Conservation (phyloP, 768 basidiomycete species). For the Amyloporia xantha region DNA sequence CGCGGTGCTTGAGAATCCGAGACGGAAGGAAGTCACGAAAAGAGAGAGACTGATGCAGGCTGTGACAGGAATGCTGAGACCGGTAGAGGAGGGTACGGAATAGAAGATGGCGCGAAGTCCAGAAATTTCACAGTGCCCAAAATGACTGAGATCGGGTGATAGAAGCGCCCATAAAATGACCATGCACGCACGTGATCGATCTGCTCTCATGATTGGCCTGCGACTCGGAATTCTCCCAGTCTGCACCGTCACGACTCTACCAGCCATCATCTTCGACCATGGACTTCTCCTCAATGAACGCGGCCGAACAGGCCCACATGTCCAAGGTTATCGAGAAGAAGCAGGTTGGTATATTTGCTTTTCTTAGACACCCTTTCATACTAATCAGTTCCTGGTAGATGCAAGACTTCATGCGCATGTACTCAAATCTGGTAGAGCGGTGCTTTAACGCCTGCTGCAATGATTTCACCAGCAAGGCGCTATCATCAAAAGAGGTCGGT, state of each 20-base stretch:
- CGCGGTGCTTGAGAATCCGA: background rate
- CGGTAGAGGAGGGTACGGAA: background rate
- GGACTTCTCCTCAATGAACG: constrained; percentile 89
- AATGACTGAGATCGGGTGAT: background rate
- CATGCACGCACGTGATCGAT: background rate
- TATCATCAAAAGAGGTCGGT: constrained; percentile 82
- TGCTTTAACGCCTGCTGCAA: constrained; percentile 95
- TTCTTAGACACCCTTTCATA: background rate
- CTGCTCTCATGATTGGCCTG: background rate
- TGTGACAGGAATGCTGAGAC: background rate
- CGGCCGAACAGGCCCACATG: constrained; percentile 95
- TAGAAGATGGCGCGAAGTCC: background rate
- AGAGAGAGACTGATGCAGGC: constrained; percentile 6
- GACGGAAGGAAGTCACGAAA: background rate
- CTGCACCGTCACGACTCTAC: background rate
- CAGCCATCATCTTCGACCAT: constrained; percentile 33
- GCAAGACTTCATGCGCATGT: constrained; percentile 97
- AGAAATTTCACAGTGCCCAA: background rate
- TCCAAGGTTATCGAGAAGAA: constrained; percentile 91
- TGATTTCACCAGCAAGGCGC: constrained; percentile 93
- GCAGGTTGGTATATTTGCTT: constrained; percentile 51
- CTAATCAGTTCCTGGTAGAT: constrained; percentile 47
- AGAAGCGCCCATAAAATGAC: background rate
- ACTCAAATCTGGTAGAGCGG: constrained; percentile 89
- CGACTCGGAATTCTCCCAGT: background rate